A percentile compares a stretch with the other conserved stretches of the same genome.
Evolutionary conservation across 2,329 filamentous ascomycete species (phyloP).

Genomic region (Epichloe elymi): DNA sequence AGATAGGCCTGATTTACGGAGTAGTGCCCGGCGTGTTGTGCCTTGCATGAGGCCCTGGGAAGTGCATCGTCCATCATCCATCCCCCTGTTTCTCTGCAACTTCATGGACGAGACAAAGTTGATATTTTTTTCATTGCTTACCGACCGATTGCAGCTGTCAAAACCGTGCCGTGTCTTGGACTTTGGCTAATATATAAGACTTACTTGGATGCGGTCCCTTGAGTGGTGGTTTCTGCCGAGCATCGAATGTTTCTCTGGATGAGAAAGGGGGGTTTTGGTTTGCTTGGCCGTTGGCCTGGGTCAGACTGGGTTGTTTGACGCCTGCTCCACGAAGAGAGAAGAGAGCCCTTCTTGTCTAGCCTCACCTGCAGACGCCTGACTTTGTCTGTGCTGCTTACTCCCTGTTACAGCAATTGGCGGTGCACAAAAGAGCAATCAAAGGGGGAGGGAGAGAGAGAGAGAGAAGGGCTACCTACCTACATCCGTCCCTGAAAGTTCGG

Average conservation of each 20-base stretch:
- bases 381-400: too few species aligned
- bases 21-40: background rate
- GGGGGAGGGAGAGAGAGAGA: background rate
- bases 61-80: background rate
- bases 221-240: background rate
- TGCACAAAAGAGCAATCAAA: background rate
- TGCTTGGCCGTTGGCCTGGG: too few species aligned
- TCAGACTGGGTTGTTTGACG: too few species aligned
- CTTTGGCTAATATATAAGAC: too few species aligned
- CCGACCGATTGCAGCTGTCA: too few species aligned
- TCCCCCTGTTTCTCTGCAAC: background rate
- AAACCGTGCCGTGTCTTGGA: too few species aligned
- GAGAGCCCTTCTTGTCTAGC: too few species aligned
- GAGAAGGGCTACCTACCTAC: background rate
- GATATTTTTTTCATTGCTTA: background rate
- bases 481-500: background rate
- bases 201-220: too few species aligned
- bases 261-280: too few species aligned
- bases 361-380: too few species aligned
- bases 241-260: too few species aligned
- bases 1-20: background rate
- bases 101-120: background rate
- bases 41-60: background rate
- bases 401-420: background rate
- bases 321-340: too few species aligned